Evolutionary conservation across 73 alveolate species (phyloP).

Genomic region (Breviolum minutum): DNA sequence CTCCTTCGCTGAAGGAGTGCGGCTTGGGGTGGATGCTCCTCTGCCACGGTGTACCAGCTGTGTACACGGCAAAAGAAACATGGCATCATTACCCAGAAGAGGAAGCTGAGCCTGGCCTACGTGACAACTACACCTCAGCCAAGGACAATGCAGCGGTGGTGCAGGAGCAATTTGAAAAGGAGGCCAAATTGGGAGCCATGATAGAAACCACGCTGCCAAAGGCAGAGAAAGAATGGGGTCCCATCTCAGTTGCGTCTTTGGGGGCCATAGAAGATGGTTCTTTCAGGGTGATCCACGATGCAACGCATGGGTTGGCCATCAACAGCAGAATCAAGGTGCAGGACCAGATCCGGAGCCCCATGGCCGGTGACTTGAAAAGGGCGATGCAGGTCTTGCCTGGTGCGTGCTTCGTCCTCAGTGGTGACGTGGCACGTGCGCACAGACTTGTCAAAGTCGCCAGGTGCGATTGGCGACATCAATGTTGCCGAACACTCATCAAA

Average conservation of each 20-base stretch:
- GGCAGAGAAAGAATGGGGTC: background rate
- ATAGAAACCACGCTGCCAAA: background rate
- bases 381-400: background rate
- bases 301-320: background rate
- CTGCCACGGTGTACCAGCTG: no score
- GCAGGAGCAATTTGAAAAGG: background rate
- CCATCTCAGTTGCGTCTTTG: background rate
- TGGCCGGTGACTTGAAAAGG: background rate
- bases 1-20: no score
- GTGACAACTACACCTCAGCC: background rate
- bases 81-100: no score
- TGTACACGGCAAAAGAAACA: no score
- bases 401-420: background rate
- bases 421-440: conserved; percentile 29
- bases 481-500: conserved; percentile 3
- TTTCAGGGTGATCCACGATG: conserved; percentile 33
- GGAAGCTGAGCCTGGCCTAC: no score
- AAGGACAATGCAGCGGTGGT: background rate
- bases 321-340: conserved; percentile 8
- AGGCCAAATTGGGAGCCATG: background rate
- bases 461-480: background rate
- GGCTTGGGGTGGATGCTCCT: no score
- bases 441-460: background rate
- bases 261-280: conserved; percentile 21
- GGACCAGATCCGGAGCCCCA: conserved; percentile 29